phyloP scores from a whole-genome alignment of 768 basidiomycete species.

The Tulasnella sp. region DNA sequence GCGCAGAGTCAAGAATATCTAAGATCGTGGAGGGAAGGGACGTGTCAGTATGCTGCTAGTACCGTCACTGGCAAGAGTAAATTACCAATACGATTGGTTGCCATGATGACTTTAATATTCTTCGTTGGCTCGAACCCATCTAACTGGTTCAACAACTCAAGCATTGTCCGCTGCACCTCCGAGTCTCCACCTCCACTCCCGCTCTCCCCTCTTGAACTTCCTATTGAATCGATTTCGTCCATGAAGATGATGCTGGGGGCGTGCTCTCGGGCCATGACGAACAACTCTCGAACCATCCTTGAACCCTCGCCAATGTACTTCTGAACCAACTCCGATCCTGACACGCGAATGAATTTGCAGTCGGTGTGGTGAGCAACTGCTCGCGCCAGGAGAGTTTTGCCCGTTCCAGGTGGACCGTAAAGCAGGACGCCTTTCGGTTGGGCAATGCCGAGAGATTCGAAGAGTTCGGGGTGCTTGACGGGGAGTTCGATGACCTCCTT shows the following conservation, averaged over 20 bases:
- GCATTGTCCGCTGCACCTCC: conserved; percentile 87
- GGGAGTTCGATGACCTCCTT: conserved; percentile 98
- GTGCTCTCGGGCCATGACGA: conserved; percentile 97
- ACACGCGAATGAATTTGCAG: conserved; percentile 95
- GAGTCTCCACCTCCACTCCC: conserved; percentile 72
- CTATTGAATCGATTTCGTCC: conserved; percentile 99
- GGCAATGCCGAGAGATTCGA: conserved; percentile 93
- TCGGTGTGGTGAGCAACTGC: conserved; percentile 98
- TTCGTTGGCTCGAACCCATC: conserved; percentile 83
- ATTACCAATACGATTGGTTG: conserved; percentile 87
- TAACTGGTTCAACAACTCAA: conserved; percentile 83
- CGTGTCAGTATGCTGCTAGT: background rate
- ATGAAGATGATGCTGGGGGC: conserved; percentile 99
- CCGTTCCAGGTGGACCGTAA: conserved; percentile 94
- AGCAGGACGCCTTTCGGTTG: conserved; percentile 95
- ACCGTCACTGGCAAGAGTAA: background rate
- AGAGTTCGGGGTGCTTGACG: conserved; percentile 95
- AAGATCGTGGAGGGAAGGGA: background rate
- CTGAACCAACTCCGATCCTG: conserved; percentile 90
- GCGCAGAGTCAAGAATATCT: conserved; percentile 93
- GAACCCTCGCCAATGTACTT: conserved; percentile 98
- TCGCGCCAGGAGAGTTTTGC: conserved; percentile 90
- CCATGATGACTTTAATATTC: conserved; percentile 90
- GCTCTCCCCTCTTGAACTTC: conserved; percentile 80
- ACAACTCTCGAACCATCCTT: conserved; percentile 94